These are phyloP conservation scores for Fraxinus nigra DNA, from an alignment of 305 asterid species.

Conservation along the genomic window DNA sequence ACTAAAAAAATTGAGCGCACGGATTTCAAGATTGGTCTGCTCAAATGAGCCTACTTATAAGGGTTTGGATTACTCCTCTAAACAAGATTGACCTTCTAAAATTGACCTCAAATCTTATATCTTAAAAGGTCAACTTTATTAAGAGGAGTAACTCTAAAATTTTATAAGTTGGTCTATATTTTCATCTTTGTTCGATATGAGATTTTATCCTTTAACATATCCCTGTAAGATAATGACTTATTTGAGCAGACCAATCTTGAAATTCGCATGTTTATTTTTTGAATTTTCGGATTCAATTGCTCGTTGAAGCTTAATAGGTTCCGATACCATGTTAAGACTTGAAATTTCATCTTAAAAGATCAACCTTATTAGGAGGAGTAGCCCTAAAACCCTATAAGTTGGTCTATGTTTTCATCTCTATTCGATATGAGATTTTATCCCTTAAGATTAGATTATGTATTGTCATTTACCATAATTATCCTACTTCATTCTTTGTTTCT, in stretches of 20 bases:
- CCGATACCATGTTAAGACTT: background rate
- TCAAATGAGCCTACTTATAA: too few species aligned
- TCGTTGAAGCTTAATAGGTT: background rate
- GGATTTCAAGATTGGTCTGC: background rate
- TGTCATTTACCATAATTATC: background rate
- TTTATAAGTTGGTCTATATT: background rate
- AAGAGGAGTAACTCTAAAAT: background rate
- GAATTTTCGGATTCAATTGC: background rate
- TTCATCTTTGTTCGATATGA: background rate
- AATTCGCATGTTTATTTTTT: background rate
- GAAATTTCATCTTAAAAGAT: background rate
- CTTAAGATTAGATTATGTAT: background rate
- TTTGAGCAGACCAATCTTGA: background rate
- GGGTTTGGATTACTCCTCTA: background rate
- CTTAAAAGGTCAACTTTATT: background rate
- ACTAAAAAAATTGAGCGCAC: background rate
- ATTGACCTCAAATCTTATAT: too few species aligned
- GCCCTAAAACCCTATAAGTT: background rate
- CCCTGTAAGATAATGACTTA: too few species aligned
- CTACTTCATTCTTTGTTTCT: background rate
- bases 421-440: background rate
- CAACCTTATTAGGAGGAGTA: background rate
- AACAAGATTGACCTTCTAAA: background rate
- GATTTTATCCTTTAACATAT: background rate
- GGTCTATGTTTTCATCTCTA: background rate